phyloP scores from a whole-genome alignment of 345 rosid species.

The Erucastrum elatum region DNA sequence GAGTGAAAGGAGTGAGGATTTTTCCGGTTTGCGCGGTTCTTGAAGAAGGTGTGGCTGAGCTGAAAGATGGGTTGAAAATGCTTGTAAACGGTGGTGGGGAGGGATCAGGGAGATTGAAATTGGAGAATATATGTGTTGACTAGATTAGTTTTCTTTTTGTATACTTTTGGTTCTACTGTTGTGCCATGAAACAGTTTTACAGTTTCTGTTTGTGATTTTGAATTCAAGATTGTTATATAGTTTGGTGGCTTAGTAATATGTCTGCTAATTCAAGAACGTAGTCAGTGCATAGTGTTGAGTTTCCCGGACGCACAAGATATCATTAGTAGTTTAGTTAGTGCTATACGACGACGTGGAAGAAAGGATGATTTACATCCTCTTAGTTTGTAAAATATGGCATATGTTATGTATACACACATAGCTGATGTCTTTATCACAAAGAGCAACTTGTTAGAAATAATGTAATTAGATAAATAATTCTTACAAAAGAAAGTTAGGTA shows the following conservation, averaged over 20 bases:
- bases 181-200: background rate
- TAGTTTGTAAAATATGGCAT: no score
- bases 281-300: background rate
- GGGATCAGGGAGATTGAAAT: constrained; percentile 41
- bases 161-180: background rate
- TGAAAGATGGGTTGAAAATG: constrained; percentile 75
- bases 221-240: background rate
- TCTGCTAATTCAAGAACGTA: background rate
- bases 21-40: constrained; percentile 82
- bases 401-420: no score
- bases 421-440: background rate
- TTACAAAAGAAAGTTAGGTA: background rate
- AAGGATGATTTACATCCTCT: background rate
- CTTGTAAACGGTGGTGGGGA: constrained; percentile 55
- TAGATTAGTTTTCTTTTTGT: constrained; percentile 15
- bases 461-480: background rate
- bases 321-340: background rate
- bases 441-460: background rate
- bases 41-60: constrained; percentile 81
- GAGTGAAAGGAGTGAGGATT: constrained; percentile 63
- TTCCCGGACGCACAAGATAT: constrained; percentile 8
- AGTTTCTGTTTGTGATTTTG: background rate
- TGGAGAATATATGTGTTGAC: constrained; percentile 53
- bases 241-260: background rate
- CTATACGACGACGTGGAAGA: background rate